These are phyloP conservation scores for Ceratocystiopsis sp. DNA, from an alignment of 2,329 filamentous ascomycete genomes.

Conservation along the genomic window DNA sequence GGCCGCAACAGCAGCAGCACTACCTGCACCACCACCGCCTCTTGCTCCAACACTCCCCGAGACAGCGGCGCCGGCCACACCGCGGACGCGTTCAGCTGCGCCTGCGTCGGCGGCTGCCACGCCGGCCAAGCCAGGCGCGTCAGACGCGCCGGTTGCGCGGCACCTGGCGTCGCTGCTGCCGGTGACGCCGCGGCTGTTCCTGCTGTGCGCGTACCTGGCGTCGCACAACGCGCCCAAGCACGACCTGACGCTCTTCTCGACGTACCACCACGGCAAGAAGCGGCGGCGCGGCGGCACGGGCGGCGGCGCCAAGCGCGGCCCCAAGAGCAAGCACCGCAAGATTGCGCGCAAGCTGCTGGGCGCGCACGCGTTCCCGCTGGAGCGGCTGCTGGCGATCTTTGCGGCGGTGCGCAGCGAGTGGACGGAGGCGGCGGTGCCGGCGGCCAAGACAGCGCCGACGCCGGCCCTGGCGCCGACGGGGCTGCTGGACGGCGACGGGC, in stretches of 20 bases:
- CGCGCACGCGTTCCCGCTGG: slow-evolving; percentile 59
- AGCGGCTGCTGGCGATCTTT: slow-evolving; percentile 65
- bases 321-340: slow-evolving; percentile 42
- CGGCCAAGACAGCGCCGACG: slow-evolving; percentile 5
- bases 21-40: too few relatives aligned
- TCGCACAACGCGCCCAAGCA: slow-evolving; percentile 64
- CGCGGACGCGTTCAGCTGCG: too few relatives aligned
- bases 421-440: slow-evolving; percentile 18
- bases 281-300: slow-evolving; percentile 29
- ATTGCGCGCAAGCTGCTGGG: slow-evolving; percentile 63
- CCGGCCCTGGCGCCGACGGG: slow-evolving; percentile 8
- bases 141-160: background rate
- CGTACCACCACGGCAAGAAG: slow-evolving; percentile 38
- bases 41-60: background rate
- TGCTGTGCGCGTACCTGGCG: slow-evolving; percentile 64
- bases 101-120: too few relatives aligned
- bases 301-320: slow-evolving; percentile 12
- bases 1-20: background rate
- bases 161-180: slow-evolving; percentile 42
- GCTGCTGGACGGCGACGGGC: slow-evolving; percentile 36
- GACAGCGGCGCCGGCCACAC: background rate
- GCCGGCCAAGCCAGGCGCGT: slow-evolving; percentile 22
- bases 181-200: slow-evolving; percentile 54
- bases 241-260: slow-evolving; percentile 61
- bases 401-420: slow-evolving; percentile 45